Evolutionary conservation across 1,139 yeast genomes (phyloP).

Genomic region (Nadsonia commutata): DNA sequence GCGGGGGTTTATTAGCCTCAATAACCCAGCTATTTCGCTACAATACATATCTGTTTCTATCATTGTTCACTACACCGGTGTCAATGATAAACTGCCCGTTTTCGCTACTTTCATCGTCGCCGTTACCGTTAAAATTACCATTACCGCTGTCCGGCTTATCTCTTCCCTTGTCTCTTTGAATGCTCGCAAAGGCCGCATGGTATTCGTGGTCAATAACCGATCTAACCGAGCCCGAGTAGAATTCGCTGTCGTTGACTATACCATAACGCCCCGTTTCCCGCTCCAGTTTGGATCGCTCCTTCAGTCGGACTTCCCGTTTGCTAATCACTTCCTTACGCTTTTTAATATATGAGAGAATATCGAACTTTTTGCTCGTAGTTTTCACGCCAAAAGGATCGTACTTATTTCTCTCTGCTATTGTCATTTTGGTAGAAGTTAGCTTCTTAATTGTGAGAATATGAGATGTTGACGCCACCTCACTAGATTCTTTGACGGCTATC

Average conservation of each 20-base stretch:
- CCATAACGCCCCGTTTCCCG: not conserved
- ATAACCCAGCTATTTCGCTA: not conserved
- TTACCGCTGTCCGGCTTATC: conserved; percentile 3
- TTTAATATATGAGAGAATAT: not conserved
- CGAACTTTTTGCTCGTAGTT: not conserved
- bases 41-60: not conserved
- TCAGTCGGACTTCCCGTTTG: not conserved
- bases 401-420: not conserved
- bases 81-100: not conserved
- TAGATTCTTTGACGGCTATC: no score
- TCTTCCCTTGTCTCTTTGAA: conserved; percentile 4
- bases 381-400: not conserved
- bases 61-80: not conserved
- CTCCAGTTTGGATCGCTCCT: not conserved
- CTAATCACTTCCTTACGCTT: not conserved
- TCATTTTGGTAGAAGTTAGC: not conserved
- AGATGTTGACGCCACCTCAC: not conserved
- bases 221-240: not conserved
- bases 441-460: not conserved
- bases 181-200: not conserved
- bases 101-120: not conserved
- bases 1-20: no score
- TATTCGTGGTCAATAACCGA: not conserved
- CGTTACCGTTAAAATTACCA: not conserved
- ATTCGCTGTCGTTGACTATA: not conserved